phyloP scores from a whole-genome alignment of 192 early-diverging fungal genomes.

The Podila minutissima region DNA sequence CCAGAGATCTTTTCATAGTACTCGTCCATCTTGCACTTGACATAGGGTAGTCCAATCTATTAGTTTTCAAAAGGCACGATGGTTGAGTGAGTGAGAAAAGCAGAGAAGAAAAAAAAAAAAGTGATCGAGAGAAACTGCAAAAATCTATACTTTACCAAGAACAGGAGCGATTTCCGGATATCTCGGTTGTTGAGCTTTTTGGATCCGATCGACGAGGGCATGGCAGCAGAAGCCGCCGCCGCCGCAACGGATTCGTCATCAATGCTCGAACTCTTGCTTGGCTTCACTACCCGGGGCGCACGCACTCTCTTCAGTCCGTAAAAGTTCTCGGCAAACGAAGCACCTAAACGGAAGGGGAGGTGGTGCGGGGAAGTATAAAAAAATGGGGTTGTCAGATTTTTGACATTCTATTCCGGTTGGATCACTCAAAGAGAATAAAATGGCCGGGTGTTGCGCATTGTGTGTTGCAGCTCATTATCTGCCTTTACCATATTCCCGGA shows the following conservation, averaged over 20 bases:
- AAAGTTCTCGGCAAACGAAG: slow-evolving; percentile 92
- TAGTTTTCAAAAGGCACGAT: background rate
- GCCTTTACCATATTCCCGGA: slow-evolving; percentile 77
- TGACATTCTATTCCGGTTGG: background rate
- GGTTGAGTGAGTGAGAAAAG: background rate
- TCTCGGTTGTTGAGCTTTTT: slow-evolving; percentile 60
- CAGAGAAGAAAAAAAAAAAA: background rate
- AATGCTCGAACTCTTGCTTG: slow-evolving; percentile 19
- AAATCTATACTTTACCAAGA: slow-evolving; percentile 58
- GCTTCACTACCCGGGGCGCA: slow-evolving; percentile 51
- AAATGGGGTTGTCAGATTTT: background rate
- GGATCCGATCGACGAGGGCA: slow-evolving; percentile 31
- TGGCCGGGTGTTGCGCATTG: background rate
- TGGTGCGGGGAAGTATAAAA: background rate
- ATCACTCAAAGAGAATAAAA: background rate
- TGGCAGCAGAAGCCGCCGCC: slow-evolving; percentile 12
- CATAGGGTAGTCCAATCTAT: slow-evolving; percentile 77
- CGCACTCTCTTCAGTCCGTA: slow-evolving; percentile 87
- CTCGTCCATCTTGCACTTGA: slow-evolving; percentile 77
- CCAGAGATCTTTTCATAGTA: slow-evolving; percentile 76
- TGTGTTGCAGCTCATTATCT: background rate
- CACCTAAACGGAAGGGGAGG: slow-evolving; percentile 51
- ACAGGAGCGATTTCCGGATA: slow-evolving; percentile 69
- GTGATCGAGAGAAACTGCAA: too few species aligned
- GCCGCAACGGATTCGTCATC: slow-evolving; percentile 34